Conservation (phyloP, 306 rosid genomes). For the Cicer judaicum region DNA sequence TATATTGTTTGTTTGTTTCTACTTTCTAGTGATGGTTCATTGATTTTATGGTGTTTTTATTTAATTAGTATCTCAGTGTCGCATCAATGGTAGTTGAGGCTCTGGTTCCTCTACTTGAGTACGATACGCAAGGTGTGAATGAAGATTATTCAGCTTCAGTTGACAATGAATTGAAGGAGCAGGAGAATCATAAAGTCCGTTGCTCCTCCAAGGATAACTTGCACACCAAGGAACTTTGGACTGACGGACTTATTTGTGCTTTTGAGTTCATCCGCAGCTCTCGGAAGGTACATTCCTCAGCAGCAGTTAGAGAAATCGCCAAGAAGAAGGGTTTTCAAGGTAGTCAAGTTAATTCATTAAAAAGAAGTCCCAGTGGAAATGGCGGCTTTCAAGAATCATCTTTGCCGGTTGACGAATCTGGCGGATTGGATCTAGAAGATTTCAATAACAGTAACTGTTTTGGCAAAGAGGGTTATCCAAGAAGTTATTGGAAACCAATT, state of each 20-base stretch:
- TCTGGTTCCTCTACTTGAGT: conserved; percentile 51
- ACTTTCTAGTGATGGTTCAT: conserved; percentile 22
- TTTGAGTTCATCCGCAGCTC: conserved; percentile 55
- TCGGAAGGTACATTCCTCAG: conserved; percentile 32
- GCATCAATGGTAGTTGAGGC: conserved; percentile 50
- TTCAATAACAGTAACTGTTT: not conserved
- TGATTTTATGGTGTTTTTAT: conserved; percentile 4
- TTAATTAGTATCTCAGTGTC: conserved; percentile 20
- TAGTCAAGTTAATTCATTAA: not conserved
- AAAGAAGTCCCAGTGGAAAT: conserved; percentile 20
- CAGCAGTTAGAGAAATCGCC: conserved; percentile 35
- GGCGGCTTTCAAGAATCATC: conserved; percentile 26
- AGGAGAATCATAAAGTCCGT: conserved; percentile 33
- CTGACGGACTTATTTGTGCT: conserved; percentile 69
- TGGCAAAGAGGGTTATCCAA: conserved; percentile 48
- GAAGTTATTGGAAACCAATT: conserved; percentile 64
- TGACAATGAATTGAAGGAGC: conserved; percentile 44
- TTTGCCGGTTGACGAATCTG: conserved; percentile 17
- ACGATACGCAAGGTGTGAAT: conserved; percentile 2
- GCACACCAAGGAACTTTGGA: conserved; percentile 56
- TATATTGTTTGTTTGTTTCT: not conserved
- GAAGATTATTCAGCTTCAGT: conserved; percentile 36
- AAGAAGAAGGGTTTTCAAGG: conserved; percentile 44
- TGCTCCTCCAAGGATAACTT: conserved; percentile 28
- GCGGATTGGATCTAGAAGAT: conserved; percentile 32